phyloP scores from a whole-genome alignment of 305 asterid species.

The Lippia alba region DNA sequence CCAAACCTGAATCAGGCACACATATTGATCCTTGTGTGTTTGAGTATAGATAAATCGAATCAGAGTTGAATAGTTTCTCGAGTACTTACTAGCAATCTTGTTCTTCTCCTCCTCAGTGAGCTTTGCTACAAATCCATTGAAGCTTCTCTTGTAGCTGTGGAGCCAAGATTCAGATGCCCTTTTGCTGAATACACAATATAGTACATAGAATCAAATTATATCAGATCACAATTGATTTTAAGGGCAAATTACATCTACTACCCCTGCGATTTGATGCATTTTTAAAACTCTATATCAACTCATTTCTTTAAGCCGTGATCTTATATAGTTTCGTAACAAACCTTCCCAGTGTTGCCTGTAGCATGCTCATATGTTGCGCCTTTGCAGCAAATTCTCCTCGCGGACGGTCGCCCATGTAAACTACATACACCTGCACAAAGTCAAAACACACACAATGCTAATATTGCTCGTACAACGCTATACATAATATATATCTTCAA shows the following conservation, averaged over 20 bases:
- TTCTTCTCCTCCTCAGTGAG: slow-evolving; percentile 57
- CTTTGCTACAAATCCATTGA: slow-evolving; percentile 69
- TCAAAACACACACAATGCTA: too few relatives aligned
- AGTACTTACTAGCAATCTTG: slow-evolving; percentile 47
- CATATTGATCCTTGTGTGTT: too few relatives aligned
- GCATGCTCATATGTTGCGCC: slow-evolving; percentile 48
- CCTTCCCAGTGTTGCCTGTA: slow-evolving; percentile 54
- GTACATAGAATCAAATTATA: background rate
- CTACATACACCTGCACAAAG: slow-evolving; percentile 38
- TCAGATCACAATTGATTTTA: too few relatives aligned
- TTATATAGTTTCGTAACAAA: background rate
- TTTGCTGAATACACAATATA: slow-evolving; percentile 33
- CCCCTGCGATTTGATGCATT: too few relatives aligned
- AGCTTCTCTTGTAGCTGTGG: slow-evolving; percentile 70
- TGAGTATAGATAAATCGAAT: background rate
- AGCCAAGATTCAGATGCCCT: slow-evolving; percentile 59
- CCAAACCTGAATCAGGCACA: slow-evolving; percentile 44
- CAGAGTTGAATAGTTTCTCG: background rate
- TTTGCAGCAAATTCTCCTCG: slow-evolving; percentile 44
- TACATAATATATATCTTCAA: too few relatives aligned
- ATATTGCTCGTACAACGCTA: too few relatives aligned
- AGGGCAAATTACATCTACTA: too few relatives aligned
- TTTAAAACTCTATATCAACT: background rate
- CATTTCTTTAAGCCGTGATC: background rate
- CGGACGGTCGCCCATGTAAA: slow-evolving; percentile 59